Evolutionary conservation across 495 filamentous ascomycete genomes (phyloP).

Genomic region (Aspergillus panamensis): DNA sequence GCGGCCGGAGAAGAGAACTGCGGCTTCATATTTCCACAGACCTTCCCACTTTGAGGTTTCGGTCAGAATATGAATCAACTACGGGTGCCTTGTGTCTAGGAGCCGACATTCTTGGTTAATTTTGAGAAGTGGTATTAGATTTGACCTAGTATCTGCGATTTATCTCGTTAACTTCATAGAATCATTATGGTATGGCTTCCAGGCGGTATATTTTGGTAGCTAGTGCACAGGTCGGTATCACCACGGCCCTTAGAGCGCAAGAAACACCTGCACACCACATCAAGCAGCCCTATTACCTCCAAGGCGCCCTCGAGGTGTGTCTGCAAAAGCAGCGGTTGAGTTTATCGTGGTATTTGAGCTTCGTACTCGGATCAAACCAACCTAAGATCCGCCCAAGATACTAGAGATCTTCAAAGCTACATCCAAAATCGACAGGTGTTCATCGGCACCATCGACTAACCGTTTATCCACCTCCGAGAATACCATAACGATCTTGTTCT

Average conservation of each 20-base stretch:
- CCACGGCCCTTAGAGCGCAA: no score
- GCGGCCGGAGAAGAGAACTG: slow-evolving; percentile 1
- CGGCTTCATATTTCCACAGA: slow-evolving; percentile 8
- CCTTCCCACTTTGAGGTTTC: neutral
- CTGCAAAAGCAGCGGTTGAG: no score
- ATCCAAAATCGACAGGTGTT: slow-evolving; percentile 88
- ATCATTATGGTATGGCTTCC: slow-evolving; percentile 15
- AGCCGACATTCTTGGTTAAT: neutral
- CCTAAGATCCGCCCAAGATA: slow-evolving; percentile 53
- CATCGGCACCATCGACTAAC: slow-evolving; percentile 94
- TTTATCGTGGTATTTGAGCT: no score
- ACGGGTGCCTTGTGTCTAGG: neutral
- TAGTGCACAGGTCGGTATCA: no score
- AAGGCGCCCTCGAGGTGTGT: no score
- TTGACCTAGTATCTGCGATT: neutral
- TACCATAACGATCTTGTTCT: slow-evolving; percentile 82
- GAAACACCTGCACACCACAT: no score
- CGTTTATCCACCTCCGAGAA: slow-evolving; percentile 95
- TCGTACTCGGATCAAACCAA: neutral
- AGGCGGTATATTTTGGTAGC: neutral
- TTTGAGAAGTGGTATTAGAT: neutral
- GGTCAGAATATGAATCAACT: neutral
- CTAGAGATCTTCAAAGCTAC: slow-evolving; percentile 74
- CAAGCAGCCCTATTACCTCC: no score
- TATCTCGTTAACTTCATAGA: slow-evolving; percentile 20